Evolutionary conservation across 345 rosid species (phyloP).

Genomic region (Erysimum cheiranthoides): DNA sequence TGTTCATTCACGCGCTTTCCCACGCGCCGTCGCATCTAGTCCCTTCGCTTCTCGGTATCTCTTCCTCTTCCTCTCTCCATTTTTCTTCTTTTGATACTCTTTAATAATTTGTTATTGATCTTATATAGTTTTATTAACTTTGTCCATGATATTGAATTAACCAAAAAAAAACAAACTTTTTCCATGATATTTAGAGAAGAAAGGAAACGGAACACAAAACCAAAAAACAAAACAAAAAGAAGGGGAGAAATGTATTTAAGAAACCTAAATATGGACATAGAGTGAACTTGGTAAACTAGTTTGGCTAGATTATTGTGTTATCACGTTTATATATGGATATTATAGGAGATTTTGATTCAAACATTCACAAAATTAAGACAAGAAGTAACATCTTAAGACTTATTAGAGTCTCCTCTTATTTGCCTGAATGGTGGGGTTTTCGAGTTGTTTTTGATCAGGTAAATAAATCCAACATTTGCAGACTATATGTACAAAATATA

Average conservation of each 20-base stretch:
- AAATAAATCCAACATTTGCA: too few species aligned
- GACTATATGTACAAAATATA: too few species aligned
- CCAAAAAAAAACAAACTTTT: background rate
- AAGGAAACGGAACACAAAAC: background rate
- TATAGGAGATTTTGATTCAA: background rate
- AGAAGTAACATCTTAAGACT: background rate
- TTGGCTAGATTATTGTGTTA: background rate
- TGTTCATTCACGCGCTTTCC: slow-evolving; percentile 23
- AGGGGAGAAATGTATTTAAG: background rate
- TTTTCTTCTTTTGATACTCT: background rate
- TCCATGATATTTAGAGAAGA: background rate
- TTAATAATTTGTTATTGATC: background rate
- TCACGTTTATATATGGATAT: background rate
- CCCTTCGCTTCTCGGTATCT: slow-evolving; percentile 20
- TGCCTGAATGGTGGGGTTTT: too few species aligned
- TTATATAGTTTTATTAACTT: background rate
- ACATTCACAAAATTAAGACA: background rate
- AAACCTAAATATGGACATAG: background rate
- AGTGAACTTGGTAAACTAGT: background rate
- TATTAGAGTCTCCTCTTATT: too few species aligned
- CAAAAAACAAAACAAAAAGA: too few species aligned
- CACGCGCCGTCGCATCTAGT: slow-evolving; percentile 18
- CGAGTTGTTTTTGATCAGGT: too few species aligned
- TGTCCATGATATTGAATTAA: too few species aligned
- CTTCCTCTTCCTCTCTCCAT: background rate